phyloP scores from a whole-genome alignment of 2,329 filamentous ascomycete species.

The Triangularia setosa region DNA sequence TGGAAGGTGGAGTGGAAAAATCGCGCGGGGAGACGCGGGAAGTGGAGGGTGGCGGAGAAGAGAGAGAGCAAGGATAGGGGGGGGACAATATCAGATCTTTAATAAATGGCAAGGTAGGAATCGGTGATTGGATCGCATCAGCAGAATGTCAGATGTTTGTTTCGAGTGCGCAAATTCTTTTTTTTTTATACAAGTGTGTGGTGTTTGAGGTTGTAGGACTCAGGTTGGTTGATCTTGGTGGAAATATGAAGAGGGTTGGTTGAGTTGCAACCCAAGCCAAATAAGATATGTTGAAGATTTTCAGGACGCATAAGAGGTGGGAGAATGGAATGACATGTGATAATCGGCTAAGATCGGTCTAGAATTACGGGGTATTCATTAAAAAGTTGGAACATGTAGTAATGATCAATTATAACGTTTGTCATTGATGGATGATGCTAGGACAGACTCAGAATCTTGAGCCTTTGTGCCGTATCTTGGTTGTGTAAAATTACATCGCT shows the following conservation, averaged over 20 bases:
- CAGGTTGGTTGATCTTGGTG: not conserved
- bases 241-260: not conserved
- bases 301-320: not conserved
- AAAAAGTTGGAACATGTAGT: not conserved
- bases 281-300: not conserved
- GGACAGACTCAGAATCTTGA: too few relatives aligned
- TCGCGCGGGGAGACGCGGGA: not conserved
- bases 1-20: not conserved
- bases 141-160: not conserved
- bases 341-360: not conserved
- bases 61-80: not conserved
- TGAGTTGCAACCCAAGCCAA: not conserved
- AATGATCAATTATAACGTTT: not conserved
- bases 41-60: not conserved
- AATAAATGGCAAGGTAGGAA: not conserved
- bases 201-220: not conserved
- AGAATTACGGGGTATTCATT: too few relatives aligned
- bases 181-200: not conserved
- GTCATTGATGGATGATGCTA: not conserved
- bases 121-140: not conserved
- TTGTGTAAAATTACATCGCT: not conserved
- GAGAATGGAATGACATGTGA: not conserved
- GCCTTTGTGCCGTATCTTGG: not conserved
- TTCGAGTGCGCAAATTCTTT: not conserved
- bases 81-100: not conserved